phyloP scores from a whole-genome alignment of 2,329 filamentous ascomycete genomes.

The Diaporthe ampelina region DNA sequence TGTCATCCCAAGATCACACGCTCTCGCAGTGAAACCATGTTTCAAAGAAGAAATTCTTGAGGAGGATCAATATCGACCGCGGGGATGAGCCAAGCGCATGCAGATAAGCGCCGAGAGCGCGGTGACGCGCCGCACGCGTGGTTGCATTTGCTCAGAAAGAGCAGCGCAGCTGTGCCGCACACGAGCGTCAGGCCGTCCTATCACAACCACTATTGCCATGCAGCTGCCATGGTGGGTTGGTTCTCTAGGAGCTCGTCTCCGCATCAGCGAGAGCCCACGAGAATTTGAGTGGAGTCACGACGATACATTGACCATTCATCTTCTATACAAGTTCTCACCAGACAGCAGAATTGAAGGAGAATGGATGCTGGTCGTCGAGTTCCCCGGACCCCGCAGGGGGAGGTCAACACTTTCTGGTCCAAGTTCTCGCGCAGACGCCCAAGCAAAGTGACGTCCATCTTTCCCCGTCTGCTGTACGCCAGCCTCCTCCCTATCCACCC shows the following conservation, averaged over 20 bases:
- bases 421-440: conserved; percentile 57
- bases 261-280: not conserved
- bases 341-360: not conserved
- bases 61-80: not conserved
- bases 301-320: not conserved
- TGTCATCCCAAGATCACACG: not conserved
- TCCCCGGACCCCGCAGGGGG: conserved; percentile 54
- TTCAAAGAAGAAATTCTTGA: not conserved
- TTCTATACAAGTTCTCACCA: too few relatives aligned
- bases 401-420: conserved; percentile 58
- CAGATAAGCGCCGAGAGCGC: not conserved
- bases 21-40: not conserved
- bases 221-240: not conserved
- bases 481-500: conserved; percentile 49
- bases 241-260: not conserved
- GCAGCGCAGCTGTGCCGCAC: conserved; percentile 11
- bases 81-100: not conserved
- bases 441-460: conserved; percentile 60
- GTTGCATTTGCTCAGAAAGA: not conserved
- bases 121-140: not conserved
- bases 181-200: conserved; percentile 8
- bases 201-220: not conserved
- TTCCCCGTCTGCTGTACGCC: conserved; percentile 57
- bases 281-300: not conserved
- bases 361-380: not conserved